A percentile compares a stretch with the other conserved stretches of the same genome.
phyloP scores from a whole-genome alignment of 169 alveolate genomes.

The Eimeria maxima region DNA sequence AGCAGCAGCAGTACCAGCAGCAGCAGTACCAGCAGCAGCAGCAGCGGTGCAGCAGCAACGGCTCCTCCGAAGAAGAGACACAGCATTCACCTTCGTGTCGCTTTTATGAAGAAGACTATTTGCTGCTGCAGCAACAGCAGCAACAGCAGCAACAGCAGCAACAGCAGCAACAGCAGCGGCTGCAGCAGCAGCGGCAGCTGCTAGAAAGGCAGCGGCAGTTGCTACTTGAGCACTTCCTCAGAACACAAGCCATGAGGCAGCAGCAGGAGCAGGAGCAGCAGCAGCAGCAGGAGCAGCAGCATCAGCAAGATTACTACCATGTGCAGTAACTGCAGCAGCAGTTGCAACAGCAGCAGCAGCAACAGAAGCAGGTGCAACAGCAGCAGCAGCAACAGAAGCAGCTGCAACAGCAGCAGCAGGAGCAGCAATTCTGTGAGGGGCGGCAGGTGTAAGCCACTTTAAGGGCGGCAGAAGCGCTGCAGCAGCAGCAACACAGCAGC shows the following conservation, averaged over 20 bases:
- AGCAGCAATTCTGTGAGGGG: no score
- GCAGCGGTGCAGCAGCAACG: slow-evolving; percentile 1
- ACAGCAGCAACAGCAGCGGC: background rate
- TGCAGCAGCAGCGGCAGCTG: slow-evolving; percentile 2
- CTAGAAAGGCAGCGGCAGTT: slow-evolving; percentile 1
- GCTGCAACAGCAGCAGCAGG: background rate
- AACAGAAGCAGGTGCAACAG: slow-evolving; percentile 41
- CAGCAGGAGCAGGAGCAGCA: slow-evolving; percentile 20
- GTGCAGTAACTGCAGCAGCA: background rate
- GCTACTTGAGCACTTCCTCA: background rate
- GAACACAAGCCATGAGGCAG: background rate
- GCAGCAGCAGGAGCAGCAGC: background rate
- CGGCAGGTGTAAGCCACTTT: no score
- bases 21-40: background rate
- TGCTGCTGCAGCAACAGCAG: slow-evolving; percentile 33
- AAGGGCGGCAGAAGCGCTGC: no score
- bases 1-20: slow-evolving; percentile 25
- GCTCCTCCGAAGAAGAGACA: background rate
- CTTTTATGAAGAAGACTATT: background rate
- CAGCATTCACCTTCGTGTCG: background rate
- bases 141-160: slow-evolving; percentile 52
- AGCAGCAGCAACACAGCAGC: no score
- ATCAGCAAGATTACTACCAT: slow-evolving; percentile 7
- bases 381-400: slow-evolving; percentile 1
- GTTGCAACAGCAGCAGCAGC: background rate